phyloP scores from a whole-genome alignment of 164 flowering plant species.

The Amborella trichopoda region DNA sequence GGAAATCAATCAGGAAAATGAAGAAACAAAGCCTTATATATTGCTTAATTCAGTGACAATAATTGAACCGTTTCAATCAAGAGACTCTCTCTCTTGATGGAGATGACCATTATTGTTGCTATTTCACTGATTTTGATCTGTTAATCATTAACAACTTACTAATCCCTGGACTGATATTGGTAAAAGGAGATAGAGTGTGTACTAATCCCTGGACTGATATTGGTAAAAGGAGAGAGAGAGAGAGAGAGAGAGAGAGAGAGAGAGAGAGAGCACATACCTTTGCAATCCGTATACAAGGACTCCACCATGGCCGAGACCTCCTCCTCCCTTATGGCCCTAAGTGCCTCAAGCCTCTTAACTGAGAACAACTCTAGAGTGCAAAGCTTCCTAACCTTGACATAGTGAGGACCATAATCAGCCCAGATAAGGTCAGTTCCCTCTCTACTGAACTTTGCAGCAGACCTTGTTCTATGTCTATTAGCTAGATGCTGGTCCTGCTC shows the following conservation, averaged over 20 bases:
- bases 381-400: conserved; percentile 6
- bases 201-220: no score
- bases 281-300: conserved; percentile 8
- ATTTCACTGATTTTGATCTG: no score
- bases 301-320: conserved; percentile 11
- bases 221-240: background rate
- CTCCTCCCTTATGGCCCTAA: conserved; percentile 11
- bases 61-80: no score
- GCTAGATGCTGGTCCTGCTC: conserved; percentile 7
- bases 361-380: conserved; percentile 9
- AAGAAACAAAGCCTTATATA: no score
- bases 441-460: conserved; percentile 1
- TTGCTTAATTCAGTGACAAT: no score
- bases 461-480: conserved; percentile 5
- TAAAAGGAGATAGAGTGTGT: no score
- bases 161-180: no score
- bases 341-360: conserved; percentile 8
- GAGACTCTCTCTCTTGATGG: no score
- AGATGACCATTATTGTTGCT: no score
- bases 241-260: background rate
- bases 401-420: conserved; percentile 11
- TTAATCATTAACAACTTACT: no score
- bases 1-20: no score
- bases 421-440: conserved; percentile 9
- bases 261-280: background rate